Percentiles rank a stretch among this genome's conserved stretches.
These are phyloP conservation scores for Tolypocladium ophioglossoides DNA, from an alignment of 2,329 filamentous ascomycete species.

Conservation along the genomic window DNA sequence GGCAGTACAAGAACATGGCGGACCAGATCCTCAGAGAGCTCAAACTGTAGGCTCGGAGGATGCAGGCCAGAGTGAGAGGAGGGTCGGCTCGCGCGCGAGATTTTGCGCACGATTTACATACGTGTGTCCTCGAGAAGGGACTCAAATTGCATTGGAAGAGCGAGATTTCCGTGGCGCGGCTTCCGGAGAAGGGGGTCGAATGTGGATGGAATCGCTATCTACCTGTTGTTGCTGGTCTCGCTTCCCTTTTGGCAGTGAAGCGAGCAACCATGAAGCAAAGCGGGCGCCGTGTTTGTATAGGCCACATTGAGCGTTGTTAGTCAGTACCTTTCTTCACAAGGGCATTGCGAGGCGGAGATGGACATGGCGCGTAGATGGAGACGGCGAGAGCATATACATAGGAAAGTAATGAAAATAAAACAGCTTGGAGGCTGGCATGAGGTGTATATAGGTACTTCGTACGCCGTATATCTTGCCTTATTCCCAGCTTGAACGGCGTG, in stretches of 20 bases:
- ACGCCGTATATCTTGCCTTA: too few species aligned
- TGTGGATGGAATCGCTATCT: not conserved
- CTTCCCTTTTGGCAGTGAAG: not conserved
- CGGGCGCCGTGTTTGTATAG: conserved; percentile 9
- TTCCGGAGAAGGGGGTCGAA: not conserved
- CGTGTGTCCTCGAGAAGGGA: not conserved
- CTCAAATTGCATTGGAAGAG: not conserved
- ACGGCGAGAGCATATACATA: not conserved
- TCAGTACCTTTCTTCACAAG: not conserved
- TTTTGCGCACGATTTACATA: not conserved
- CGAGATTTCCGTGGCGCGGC: not conserved
- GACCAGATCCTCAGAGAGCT: conserved; percentile 87
- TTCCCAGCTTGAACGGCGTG: not conserved
- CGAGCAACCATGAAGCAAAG: conserved; percentile 2
- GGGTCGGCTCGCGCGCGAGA: not conserved
- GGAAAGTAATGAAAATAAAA: not conserved
- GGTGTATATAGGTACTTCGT: not conserved
- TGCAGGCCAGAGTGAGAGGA: not conserved
- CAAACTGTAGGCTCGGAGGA: conserved; percentile 49
- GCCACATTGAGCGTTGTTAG: conserved; percentile 9
- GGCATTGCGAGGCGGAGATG: not conserved
- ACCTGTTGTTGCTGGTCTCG: not conserved
- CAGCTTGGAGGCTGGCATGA: not conserved
- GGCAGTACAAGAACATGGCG: conserved; percentile 98
- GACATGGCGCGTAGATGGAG: not conserved